These are phyloP conservation scores for Talaromyces pinophilus DNA, from an alignment of 2,329 filamentous ascomycete species.

Conservation along the genomic window DNA sequence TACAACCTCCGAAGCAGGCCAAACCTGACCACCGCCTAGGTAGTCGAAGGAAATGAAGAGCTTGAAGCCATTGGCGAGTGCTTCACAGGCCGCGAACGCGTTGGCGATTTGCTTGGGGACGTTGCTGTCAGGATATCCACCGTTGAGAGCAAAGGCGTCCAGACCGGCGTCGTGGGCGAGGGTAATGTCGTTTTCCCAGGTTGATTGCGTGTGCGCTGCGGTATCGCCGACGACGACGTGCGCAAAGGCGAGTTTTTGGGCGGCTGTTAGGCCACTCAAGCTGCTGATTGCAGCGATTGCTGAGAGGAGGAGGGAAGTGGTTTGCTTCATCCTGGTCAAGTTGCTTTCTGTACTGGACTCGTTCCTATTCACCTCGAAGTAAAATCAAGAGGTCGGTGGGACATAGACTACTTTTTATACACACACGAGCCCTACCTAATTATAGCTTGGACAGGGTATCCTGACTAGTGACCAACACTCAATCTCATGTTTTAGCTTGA, in stretches of 20 bases:
- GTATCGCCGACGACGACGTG: slow-evolving; percentile 34
- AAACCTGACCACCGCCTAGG: slow-evolving; percentile 33
- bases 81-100: slow-evolving; percentile 33
- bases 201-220: slow-evolving; percentile 10
- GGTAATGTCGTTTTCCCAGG: slow-evolving; percentile 34
- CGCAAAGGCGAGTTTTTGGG: slow-evolving; percentile 29
- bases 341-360: background rate
- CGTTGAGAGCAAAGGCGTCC: slow-evolving; percentile 47
- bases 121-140: slow-evolving; percentile 32
- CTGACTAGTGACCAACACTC: background rate
- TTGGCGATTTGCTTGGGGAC: slow-evolving; percentile 27
- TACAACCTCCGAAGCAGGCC: slow-evolving; percentile 32
- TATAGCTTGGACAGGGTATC: background rate
- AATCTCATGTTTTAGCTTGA: background rate
- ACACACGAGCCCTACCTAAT: background rate
- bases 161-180: slow-evolving; percentile 42
- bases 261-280: slow-evolving; percentile 12
- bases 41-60: slow-evolving; percentile 45
- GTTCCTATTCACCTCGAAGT: background rate
- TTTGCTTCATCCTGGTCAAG: slow-evolving; percentile 18
- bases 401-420: slow-evolving; percentile 1
- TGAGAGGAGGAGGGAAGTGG: slow-evolving; percentile 15
- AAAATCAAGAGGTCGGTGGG: background rate
- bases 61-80: slow-evolving; percentile 31
- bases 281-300: slow-evolving; percentile 10